Evolutionary conservation across 1,284 basidiomycete species (phyloP), one percentile per base, ranked within the genome.

Genomic region (Tylopilus sp.): DNA sequence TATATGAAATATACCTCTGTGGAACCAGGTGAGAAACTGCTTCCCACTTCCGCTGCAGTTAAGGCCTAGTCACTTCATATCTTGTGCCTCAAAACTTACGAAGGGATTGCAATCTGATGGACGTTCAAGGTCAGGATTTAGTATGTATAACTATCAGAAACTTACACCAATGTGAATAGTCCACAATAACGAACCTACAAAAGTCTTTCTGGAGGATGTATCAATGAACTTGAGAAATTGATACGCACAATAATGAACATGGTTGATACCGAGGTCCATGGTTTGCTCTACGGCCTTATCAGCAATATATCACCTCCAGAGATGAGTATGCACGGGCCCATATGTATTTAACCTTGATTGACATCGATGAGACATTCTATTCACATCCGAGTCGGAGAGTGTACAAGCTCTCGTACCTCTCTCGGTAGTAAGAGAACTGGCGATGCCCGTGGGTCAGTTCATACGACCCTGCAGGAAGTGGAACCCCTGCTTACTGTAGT

Each of bases 301-400:
- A 68, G 52, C 22, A 16, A 55, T 39, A 10, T 15, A 6, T 24
- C 6, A 12, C 12, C 18, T 49, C 7, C 26, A 10, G 29, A 29
- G 29, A 29, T 29, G 29, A 29, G 29, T 19, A 22, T 6, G 22
- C 18, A 8, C 66, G 38, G 7, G 58, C 66, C 61, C 66, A 68
- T 5, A 68, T 58, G 29, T 68, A 64, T 52, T 69, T 58, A 24
- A 67, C 53, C 67, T 68, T 36, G 6, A 64, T 32, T 13, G 53
- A 29, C 29, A 29, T 29, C 29, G 29, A 29, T 39, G 5, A 29
- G 41, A 49, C 39, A 58, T 36, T 29, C 29, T 29, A 29, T 29
- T 29, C 29, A 29, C 29, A 29, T 29, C 29, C 29, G 29, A 29
- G 29, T 29, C 29, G 29, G 29, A 29, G 29, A 29, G 29, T 29